These are phyloP conservation scores for Phytophthora ohioensis DNA, from an alignment of 352 stramenopile genomes.

Conservation along the genomic window DNA sequence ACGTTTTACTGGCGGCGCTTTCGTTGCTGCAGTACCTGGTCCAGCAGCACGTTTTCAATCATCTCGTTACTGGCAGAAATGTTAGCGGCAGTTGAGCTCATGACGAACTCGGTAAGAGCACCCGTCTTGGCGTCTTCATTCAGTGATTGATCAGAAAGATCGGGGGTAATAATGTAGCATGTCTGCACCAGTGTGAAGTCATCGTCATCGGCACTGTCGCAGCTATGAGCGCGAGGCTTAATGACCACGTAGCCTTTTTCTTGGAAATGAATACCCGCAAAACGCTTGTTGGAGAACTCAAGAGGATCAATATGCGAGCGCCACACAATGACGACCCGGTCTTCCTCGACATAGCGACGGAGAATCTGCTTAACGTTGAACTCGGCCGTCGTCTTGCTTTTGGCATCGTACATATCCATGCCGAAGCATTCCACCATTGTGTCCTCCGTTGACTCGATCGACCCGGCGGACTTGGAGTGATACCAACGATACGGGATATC, in stretches of 20 bases:
- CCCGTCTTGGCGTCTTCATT: constrained; percentile 41
- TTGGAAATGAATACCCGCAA: constrained; percentile 45
- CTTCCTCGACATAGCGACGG: constrained; percentile 45
- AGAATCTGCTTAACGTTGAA: constrained; percentile 48
- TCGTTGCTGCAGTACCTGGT: constrained; percentile 35
- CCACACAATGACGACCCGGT: constrained; percentile 69
- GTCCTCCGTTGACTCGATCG: constrained; percentile 40
- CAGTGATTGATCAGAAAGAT: constrained; percentile 39
- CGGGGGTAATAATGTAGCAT: constrained; percentile 51
- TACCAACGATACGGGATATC: constrained; percentile 41
- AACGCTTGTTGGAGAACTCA: constrained; percentile 56
- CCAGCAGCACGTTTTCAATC: constrained; percentile 49
- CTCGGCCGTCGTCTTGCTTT: constrained; percentile 39
- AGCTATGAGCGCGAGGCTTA: constrained; percentile 29
- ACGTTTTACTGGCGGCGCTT: constrained; percentile 10
- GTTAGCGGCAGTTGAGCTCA: constrained; percentile 41
- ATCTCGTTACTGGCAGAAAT: constrained; percentile 45
- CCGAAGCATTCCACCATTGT: constrained; percentile 48
- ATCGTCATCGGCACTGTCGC: constrained; percentile 23
- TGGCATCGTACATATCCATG: constrained; percentile 44
- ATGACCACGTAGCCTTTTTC: constrained; percentile 49
- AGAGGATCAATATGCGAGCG: constrained; percentile 58
- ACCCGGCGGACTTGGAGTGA: constrained; percentile 37
- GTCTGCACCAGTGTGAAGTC: constrained; percentile 46
- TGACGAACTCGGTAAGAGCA: constrained; percentile 44